Conservation (phyloP, 2,329 filamentous ascomycete species). For the Catunica adiposa region DNA sequence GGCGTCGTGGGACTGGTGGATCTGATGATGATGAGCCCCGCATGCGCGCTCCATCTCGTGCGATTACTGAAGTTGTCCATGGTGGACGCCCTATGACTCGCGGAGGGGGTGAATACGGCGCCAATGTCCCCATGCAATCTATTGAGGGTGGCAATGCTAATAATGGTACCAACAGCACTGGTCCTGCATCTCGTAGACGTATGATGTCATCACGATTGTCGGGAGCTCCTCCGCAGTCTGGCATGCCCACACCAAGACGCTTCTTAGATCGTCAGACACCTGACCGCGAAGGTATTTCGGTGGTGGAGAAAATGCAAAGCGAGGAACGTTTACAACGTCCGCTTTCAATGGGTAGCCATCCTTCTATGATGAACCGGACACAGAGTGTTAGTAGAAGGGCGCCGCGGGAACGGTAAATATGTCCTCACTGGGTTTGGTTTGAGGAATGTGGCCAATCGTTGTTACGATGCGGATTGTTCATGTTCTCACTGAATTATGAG, state of each 20-base stretch:
- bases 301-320: constrained; percentile 22
- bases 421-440: constrained; percentile 22
- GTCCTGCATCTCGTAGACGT: constrained; percentile 34
- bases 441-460: neutral
- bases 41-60: constrained; percentile 41
- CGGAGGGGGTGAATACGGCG: constrained; percentile 23
- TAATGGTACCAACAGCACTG: constrained; percentile 19
- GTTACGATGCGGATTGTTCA: neutral
- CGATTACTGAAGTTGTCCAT: constrained; percentile 36
- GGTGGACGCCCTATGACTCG: constrained; percentile 19
- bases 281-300: constrained; percentile 11
- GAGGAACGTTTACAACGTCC: constrained; percentile 30
- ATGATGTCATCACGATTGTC: constrained; percentile 31
- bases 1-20: constrained; percentile 29
- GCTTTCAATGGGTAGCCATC: constrained; percentile 27
- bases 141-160: constrained; percentile 18
- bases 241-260: constrained; percentile 9
- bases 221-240: constrained; percentile 15
- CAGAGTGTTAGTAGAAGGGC: constrained; percentile 29
- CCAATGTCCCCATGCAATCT: constrained; percentile 14
- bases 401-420: constrained; percentile 7
- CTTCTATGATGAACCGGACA: constrained; percentile 26
- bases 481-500: too few relatives aligned
- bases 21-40: constrained; percentile 29
- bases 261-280: constrained; percentile 13